A percentile compares a stretch with the other conserved stretches of the same genome.
These are phyloP conservation scores for Saccharomycopsis selenospora DNA, from an alignment of 805 yeast genomes.

Conservation along the genomic window DNA sequence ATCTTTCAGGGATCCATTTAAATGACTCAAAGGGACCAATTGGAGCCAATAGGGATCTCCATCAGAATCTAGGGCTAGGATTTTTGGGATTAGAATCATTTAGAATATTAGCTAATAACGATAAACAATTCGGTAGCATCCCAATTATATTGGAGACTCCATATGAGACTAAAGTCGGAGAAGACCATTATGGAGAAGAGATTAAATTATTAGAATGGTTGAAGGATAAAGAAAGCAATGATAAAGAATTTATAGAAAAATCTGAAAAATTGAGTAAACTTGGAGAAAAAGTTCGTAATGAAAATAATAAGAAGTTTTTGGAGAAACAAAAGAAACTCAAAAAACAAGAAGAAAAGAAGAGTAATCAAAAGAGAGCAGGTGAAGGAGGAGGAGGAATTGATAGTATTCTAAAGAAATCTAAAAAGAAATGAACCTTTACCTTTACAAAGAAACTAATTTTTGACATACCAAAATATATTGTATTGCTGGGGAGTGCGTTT, in stretches of 20 bases:
- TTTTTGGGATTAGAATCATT: slow-evolving; percentile 84
- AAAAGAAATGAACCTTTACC: not conserved
- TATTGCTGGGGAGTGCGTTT: too few species aligned
- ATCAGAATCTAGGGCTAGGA: slow-evolving; percentile 84
- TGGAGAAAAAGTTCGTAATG: slow-evolving; percentile 68
- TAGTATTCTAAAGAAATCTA: not conserved
- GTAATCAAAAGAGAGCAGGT: not conserved
- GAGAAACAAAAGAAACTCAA: slow-evolving; percentile 38
- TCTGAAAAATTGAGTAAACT: slow-evolving; percentile 40
- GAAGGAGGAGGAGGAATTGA: not conserved
- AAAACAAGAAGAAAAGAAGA: slow-evolving; percentile 21
- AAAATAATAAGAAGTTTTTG: slow-evolving; percentile 58
- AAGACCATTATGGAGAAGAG: slow-evolving; percentile 76
- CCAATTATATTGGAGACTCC: slow-evolving; percentile 92
- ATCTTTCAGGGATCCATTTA: slow-evolving; percentile 73
- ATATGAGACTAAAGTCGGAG: slow-evolving; percentile 33
- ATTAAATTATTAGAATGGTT: slow-evolving; percentile 79
- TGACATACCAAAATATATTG: too few species aligned
- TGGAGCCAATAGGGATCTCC: slow-evolving; percentile 85
- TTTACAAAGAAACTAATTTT: too few species aligned
- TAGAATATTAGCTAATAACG: slow-evolving; percentile 65
- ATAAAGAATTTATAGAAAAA: slow-evolving; percentile 47
- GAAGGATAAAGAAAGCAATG: slow-evolving; percentile 46
- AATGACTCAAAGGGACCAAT: slow-evolving; percentile 95
- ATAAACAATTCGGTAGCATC: slow-evolving; percentile 42